Base-by-base conservation (phyloP, 768 basidiomycete species). In the Udeniomyces megalosporus region DNA sequence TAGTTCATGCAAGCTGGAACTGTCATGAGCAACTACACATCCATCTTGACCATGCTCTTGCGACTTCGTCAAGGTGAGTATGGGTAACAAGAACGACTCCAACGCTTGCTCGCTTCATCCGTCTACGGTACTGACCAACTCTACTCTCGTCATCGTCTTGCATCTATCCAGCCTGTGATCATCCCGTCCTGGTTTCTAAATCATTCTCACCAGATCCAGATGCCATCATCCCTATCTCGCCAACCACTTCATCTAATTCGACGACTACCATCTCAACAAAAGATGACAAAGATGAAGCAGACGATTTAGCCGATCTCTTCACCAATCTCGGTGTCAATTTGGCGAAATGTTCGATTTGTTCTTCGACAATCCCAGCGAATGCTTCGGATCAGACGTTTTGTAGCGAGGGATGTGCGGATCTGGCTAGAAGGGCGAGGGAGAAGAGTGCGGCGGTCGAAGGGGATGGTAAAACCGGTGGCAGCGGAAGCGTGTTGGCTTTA, bases 61-160 rank as follows among this genome's bases (percentile, higher is more conserved):
- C 81, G 93, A 32, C 77, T 96, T 51, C 83, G 93, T 31, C 93
- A 99, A 80, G 88, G 92, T 85, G 64, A 31, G 78, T 52, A 52
- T 20, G 28, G 24, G 28, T 2, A 52, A 15, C 24, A 52, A 28
- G 15, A 15, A 26, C 50, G n/a, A 5, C 4, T 20, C 14, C 28
- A 52, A 26, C 17, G 24, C 31, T 26, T 52, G 26, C n/a, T 26
- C 31, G 5, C 3, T 34, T 28, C 10, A 12, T 24, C 8, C 44
- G 11, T 15, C 1, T 35, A 20, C 32, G 15, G 2, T 7, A 46
- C 62, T 52, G 11, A 49, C 49, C 12, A 11, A 11, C 5, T 12
- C 47, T 53, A n/a, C 46, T 12, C 42, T 8, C 4, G n/a, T n/a
- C n/a, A n/a, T n/a, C n/a, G n/a, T 2, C n/a, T 45, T 32, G 45